A percentile compares a stretch with the other conserved stretches of the same genome.
These are phyloP conservation scores for Somion occarium DNA, from an alignment of 1,284 basidiomycete species.

Conservation along the genomic window DNA sequence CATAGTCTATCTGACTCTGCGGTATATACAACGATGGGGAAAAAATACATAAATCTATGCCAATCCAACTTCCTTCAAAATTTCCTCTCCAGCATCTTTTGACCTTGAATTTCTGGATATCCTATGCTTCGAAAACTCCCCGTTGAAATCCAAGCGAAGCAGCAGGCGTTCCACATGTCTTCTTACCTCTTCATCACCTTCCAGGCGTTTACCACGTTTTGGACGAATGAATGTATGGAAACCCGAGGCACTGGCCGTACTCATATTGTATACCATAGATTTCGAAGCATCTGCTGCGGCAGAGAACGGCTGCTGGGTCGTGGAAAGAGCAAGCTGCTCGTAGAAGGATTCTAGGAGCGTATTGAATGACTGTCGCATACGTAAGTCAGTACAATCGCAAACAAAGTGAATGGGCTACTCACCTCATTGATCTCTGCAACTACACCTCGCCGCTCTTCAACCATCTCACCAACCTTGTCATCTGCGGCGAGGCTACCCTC, in stretches of 20 bases:
- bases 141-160: constrained; percentile 82
- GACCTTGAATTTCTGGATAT: constrained; percentile 22
- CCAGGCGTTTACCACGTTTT: constrained; percentile 43
- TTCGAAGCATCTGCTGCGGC: constrained; percentile 59
- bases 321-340: constrained; percentile 70
- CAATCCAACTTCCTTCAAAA: constrained; percentile 38
- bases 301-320: constrained; percentile 62
- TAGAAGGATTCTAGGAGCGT: constrained; percentile 68
- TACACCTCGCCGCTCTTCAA: constrained; percentile 60
- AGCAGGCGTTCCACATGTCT: constrained; percentile 81
- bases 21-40: background rate
- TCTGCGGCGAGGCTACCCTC: constrained; percentile 65
- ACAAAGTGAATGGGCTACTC: constrained; percentile 16
- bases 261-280: constrained; percentile 58
- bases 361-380: constrained; percentile 47
- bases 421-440: constrained; percentile 78
- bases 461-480: constrained; percentile 59
- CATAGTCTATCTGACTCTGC: background rate
- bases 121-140: constrained; percentile 59
- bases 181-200: constrained; percentile 58
- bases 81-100: constrained; percentile 33
- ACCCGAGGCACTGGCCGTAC: constrained; percentile 53
- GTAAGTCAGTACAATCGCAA: constrained; percentile 8
- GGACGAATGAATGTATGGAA: constrained; percentile 45
- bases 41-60: constrained; percentile 9